Conservation (phyloP, 257 asterid species). For the Ligustrum vulgare region DNA sequence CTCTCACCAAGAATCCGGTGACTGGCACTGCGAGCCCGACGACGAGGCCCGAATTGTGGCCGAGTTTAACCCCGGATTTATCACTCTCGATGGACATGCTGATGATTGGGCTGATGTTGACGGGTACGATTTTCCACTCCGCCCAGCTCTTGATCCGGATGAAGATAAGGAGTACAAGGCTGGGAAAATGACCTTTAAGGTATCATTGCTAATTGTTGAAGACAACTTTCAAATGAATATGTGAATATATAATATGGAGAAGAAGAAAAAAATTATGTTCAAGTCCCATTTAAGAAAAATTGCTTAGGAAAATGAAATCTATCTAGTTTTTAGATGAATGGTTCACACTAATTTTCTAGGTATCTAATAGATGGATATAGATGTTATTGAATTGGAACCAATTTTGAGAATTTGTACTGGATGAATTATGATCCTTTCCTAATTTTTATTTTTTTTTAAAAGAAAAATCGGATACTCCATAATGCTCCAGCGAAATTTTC, state of each 20-base stretch:
- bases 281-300: not conserved
- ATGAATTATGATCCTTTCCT: not conserved
- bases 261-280: not conserved
- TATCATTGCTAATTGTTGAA: slow-evolving; percentile 14
- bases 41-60: slow-evolving; percentile 59
- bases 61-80: slow-evolving; percentile 60
- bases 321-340: not conserved
- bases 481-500: not conserved
- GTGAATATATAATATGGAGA: not conserved
- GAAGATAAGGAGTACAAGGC: slow-evolving; percentile 63
- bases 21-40: slow-evolving; percentile 70
- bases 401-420: not conserved
- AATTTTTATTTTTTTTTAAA: not conserved
- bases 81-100: slow-evolving; percentile 71
- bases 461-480: not conserved
- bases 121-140: slow-evolving; percentile 76
- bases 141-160: slow-evolving; percentile 88
- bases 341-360: not conserved
- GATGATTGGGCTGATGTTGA: slow-evolving; percentile 67
- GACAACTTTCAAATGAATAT: no score
- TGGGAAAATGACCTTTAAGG: slow-evolving; percentile 82
- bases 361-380: not conserved
- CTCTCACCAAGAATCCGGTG: slow-evolving; percentile 70
- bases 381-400: not conserved
- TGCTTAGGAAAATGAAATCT: not conserved